A percentile compares a stretch with the other conserved stretches of the same genome.
These are phyloP conservation scores for Cryphonectria carpinicola DNA, from an alignment of 2,329 filamentous ascomycete species.

Conservation along the genomic window DNA sequence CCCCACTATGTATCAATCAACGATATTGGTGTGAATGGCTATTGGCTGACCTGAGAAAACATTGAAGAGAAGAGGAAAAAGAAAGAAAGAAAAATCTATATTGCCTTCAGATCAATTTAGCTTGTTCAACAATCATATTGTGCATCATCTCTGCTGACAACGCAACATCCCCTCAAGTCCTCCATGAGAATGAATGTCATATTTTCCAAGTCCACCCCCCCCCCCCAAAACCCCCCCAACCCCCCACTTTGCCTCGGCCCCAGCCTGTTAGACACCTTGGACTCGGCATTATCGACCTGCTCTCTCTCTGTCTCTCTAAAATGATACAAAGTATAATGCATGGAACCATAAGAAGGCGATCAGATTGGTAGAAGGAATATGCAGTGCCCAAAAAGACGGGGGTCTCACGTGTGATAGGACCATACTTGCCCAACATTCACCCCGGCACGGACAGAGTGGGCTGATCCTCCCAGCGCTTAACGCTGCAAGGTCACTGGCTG, in stretches of 20 bases:
- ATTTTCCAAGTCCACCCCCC: neutral
- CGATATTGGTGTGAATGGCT: neutral
- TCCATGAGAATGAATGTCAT: neutral
- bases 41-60: neutral
- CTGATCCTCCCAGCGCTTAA: neutral
- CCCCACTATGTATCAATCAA: neutral
- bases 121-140: neutral
- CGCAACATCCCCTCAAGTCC: neutral
- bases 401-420: neutral
- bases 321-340: neutral
- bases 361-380: neutral
- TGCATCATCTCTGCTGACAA: neutral
- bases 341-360: neutral
- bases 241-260: neutral
- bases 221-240: no score
- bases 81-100: neutral
- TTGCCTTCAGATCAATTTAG: neutral
- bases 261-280: neutral
- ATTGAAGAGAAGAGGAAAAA: neutral
- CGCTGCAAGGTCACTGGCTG: neutral
- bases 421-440: no score
- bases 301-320: neutral
- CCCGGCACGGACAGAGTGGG: neutral
- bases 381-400: neutral
- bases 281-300: neutral